Conservation (phyloP, 2,329 filamentous ascomycete species). For the Calonectria crousiana region DNA sequence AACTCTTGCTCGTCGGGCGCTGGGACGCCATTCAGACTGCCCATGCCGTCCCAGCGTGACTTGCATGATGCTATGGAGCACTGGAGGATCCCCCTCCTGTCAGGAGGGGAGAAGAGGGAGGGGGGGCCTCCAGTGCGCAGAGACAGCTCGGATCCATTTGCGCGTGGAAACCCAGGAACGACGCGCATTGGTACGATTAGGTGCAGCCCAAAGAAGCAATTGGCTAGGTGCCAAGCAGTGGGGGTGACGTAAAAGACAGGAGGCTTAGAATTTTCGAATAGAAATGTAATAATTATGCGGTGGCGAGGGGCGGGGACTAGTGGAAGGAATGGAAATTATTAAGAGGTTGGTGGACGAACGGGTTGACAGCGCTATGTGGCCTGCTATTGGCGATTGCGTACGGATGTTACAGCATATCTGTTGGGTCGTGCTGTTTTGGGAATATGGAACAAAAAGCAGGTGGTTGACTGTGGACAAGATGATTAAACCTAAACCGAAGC, state of each 20-base stretch:
- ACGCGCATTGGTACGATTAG: conserved; percentile 8
- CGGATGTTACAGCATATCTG: background rate
- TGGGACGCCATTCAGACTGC: conserved; percentile 20
- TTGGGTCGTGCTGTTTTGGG: background rate
- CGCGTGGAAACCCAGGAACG: conserved; percentile 3
- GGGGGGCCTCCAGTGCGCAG: background rate
- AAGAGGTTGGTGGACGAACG: conserved; percentile 18
- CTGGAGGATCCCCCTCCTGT: background rate
- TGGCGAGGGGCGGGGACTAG: conserved; percentile 16
- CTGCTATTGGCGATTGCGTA: background rate
- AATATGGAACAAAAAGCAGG: conserved; percentile 12
- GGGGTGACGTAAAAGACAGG: background rate
- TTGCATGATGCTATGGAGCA: conserved; percentile 31
- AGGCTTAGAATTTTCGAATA: conserved; percentile 11
- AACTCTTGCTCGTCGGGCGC: background rate
- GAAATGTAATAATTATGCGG: conserved; percentile 8
- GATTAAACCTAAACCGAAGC: conserved; percentile 3
- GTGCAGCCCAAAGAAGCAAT: conserved; percentile 12
- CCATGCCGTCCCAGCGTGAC: conserved; percentile 32
- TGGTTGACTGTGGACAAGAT: conserved; percentile 17
- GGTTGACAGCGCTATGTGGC: conserved; percentile 13
- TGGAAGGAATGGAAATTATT: conserved; percentile 2
- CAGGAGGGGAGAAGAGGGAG: background rate
- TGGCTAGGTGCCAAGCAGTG: background rate
- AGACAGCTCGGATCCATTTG: conserved; percentile 7